Percentiles rank a stretch among this genome's conserved stretches.
Conservation (phyloP, 371 early-diverging fungal genomes). For the Mucor piriformis region DNA sequence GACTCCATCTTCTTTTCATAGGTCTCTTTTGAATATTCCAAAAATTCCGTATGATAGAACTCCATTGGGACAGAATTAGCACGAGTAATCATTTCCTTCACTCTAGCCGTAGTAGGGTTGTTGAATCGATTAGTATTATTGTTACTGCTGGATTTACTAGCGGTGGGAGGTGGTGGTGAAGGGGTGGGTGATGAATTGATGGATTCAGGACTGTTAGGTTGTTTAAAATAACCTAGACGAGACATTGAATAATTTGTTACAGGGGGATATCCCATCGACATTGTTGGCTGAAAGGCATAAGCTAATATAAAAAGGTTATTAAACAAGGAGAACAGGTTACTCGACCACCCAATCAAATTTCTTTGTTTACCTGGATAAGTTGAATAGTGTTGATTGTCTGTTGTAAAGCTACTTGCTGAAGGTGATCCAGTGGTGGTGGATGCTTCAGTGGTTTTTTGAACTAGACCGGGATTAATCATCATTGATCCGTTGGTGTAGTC, state of each 20-base stretch:
- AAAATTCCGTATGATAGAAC: conserved; percentile 54
- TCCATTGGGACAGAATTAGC: conserved; percentile 55
- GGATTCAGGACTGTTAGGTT: conserved; percentile 45
- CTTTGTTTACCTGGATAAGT: conserved; percentile 35
- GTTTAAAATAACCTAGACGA: conserved; percentile 32
- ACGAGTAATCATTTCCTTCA: conserved; percentile 52
- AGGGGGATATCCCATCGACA: conserved; percentile 35
- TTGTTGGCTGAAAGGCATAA: conserved; percentile 43
- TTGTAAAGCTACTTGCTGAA: conserved; percentile 1
- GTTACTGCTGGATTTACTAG: not conserved
- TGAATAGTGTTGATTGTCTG: conserved; percentile 27
- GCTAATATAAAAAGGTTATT: conserved; percentile 24
- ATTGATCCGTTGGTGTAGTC: conserved; percentile 35
- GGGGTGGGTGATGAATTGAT: conserved; percentile 38
- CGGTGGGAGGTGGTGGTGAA: conserved; percentile 14
- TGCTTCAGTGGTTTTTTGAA: conserved; percentile 31
- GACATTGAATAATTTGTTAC: conserved; percentile 29
- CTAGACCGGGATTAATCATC: conserved; percentile 41
- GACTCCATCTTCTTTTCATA: conserved; percentile 51
- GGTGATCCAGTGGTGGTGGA: conserved; percentile 5
- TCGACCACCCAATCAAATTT: conserved; percentile 18
- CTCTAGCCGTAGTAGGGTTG: conserved; percentile 45
- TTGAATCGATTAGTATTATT: conserved; percentile 20
- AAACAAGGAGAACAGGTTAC: no score
- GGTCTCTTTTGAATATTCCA: conserved; percentile 53